Base-by-base conservation (phyloP, 2,329 filamentous ascomycete species). In the Exophiala aquamarina region DNA sequence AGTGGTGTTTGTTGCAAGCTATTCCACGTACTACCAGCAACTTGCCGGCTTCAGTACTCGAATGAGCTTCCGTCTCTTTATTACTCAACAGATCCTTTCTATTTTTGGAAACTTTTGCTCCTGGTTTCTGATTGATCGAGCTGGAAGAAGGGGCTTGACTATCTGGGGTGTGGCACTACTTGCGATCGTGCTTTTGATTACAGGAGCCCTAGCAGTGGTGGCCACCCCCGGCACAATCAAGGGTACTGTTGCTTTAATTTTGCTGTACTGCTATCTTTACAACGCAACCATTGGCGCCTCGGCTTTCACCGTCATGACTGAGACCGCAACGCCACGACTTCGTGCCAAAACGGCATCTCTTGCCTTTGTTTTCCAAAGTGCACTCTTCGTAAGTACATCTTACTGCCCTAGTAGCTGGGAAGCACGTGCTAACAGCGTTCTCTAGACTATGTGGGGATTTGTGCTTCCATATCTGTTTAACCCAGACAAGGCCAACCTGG, bases 11-110 rank as follows among this genome's bases (percentile, higher is more conserved):
- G 59, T 63, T 1, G 57, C 64, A 2, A 56, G 59, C 5, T 72
- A 73, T 49, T 59, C 59, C 11, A 71, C 69, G 2, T 73, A 73
- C 55, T 73, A 72, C 52, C 60, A 66, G 40, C 66, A 73, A 48
- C 60, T 72, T 3, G 69, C 70, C 11, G 70, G 70, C 8, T 70
- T 66, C 50, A 61, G 60, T 32, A 66, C 63, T 0, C 44, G 50
- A 2, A 61, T 60, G 47, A 66, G 61, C 43, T 72, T 70, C 58
- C 65, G 59, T 41, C 58, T 72, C 1, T 63, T 69, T 41, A 72
- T 72, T 35, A 60, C 62, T 8, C 69, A 72, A 50, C 69, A 70
- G 38, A 61, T 65, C 2, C 47, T 68, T 4, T 70, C 66, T 1
- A 60, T 70, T 11, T 37, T 68, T 4, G 70, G 70, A 21, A 71